phyloP scores from a whole-genome alignment of 331 rosid genomes.

The Quercus phellos region DNA sequence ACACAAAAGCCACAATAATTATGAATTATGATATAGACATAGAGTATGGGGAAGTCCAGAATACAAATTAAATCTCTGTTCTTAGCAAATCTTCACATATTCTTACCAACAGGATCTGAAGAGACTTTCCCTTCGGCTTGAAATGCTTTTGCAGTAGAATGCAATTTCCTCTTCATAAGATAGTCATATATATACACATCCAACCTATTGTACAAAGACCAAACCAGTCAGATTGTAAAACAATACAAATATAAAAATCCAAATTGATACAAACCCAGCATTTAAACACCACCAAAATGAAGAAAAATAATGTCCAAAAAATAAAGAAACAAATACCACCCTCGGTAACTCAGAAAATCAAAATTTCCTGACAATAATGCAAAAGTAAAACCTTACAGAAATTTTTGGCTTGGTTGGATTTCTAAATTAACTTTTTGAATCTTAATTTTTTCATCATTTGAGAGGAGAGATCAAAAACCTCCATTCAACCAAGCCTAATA shows the following conservation, averaged over 20 bases:
- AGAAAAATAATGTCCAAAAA: not conserved
- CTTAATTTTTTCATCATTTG: not conserved
- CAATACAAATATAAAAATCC: not conserved
- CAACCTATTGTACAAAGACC: slow-evolving; percentile 42
- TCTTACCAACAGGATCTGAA: slow-evolving; percentile 57
- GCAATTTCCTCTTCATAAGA: slow-evolving; percentile 56
- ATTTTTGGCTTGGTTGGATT: not conserved
- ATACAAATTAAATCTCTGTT: slow-evolving; percentile 2
- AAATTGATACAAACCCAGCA: not conserved
- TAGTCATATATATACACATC: slow-evolving; percentile 66
- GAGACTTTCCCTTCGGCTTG: slow-evolving; percentile 58
- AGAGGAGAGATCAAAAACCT: not conserved
- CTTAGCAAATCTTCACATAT: not conserved
- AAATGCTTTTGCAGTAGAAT: slow-evolving; percentile 64
- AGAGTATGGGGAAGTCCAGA: not conserved
- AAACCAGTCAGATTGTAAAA: slow-evolving; percentile 6
- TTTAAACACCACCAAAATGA: not conserved
- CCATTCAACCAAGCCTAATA: not conserved
- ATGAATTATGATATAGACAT: not conserved
- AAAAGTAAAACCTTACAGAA: not conserved
- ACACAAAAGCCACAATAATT: slow-evolving; percentile 7
- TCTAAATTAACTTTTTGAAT: not conserved
- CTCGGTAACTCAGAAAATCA: not conserved
- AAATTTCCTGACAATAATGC: not conserved
- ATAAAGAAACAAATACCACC: not conserved